Evolutionary conservation across 2,329 filamentous ascomycete genomes (phyloP).

Genomic region (Chrysosphaeria jannelii): DNA sequence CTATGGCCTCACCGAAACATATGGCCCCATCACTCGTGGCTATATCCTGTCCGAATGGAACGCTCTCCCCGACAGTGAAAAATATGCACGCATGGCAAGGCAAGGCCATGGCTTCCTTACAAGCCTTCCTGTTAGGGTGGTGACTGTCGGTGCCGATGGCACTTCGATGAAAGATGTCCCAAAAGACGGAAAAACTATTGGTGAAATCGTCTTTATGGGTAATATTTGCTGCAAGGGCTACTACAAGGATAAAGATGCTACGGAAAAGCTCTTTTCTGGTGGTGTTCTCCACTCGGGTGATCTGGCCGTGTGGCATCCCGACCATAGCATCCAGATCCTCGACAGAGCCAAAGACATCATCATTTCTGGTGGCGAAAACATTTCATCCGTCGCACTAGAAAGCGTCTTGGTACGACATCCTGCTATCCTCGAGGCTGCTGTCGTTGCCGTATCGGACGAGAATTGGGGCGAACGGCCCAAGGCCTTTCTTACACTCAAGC

Average conservation of each 20-base stretch:
- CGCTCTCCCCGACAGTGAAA: constrained; percentile 37
- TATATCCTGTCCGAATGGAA: constrained; percentile 75
- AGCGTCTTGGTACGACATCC: constrained; percentile 71
- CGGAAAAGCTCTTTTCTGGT: constrained; percentile 59
- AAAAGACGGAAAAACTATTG: constrained; percentile 17
- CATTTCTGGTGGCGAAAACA: constrained; percentile 94
- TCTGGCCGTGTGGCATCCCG: constrained; percentile 72
- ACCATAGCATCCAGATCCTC: constrained; percentile 72
- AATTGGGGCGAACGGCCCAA: constrained; percentile 95
- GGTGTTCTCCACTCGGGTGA: constrained; percentile 75
- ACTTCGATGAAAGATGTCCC: constrained; percentile 19
- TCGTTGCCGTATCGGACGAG: constrained; percentile 60
- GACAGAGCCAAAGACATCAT: constrained; percentile 96
- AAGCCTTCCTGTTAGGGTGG: constrained; percentile 48
- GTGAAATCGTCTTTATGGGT: constrained; percentile 41
- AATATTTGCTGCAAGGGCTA: constrained; percentile 87
- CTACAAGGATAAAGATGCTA: constrained; percentile 69
- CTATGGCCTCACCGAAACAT: constrained; percentile 70
- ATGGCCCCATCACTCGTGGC: constrained; percentile 83
- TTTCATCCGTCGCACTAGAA: constrained; percentile 78
- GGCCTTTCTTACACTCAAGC: constrained; percentile 65
- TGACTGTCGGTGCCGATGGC: constrained; percentile 41
- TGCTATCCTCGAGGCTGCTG: constrained; percentile 67
- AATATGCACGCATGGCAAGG: constrained; percentile 69
- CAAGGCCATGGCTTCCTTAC: constrained; percentile 83